Conservation (phyloP, 495 filamentous ascomycete species). For the Lophiostoma macrostomum region DNA sequence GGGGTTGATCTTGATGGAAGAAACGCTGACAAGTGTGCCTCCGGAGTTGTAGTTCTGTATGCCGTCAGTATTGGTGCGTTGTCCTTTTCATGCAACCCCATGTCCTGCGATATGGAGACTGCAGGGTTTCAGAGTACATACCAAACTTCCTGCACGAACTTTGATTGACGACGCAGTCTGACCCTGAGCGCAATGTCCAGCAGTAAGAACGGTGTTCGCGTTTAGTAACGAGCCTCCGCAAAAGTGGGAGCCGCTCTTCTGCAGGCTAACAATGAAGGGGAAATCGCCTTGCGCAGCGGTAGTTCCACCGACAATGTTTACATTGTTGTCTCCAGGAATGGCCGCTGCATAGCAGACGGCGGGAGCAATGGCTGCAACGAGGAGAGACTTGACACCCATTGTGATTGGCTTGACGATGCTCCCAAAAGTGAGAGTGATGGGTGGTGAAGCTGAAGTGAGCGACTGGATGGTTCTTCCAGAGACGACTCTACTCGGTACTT, state of each 20-base stretch:
- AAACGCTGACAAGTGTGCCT: neutral
- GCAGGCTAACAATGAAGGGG: conserved; percentile 13
- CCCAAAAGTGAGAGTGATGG: neutral
- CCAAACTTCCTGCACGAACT: conserved; percentile 8
- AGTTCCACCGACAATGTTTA: conserved; percentile 7
- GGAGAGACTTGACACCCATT: neutral
- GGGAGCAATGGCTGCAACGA: neutral
- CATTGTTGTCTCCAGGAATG: neutral
- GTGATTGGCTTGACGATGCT: neutral
- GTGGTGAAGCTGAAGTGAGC: neutral
- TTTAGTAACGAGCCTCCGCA: conserved; percentile 9
- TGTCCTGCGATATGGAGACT: too few relatives aligned
- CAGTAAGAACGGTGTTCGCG: conserved; percentile 7
- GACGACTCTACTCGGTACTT: too few relatives aligned
- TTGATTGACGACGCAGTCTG: neutral
- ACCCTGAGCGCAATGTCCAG: conserved; percentile 3
- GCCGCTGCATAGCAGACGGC: neutral
- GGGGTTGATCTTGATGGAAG: conserved; percentile 1
- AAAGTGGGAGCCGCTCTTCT: conserved; percentile 2
- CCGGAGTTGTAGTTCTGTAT: conserved; percentile 1
- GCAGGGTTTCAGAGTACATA: neutral
- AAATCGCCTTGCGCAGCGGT: conserved; percentile 7
- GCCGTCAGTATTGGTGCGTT: too few relatives aligned
- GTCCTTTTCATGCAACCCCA: too few relatives aligned
- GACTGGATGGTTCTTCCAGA: neutral